Evolutionary conservation across 1,139 yeast species (phyloP).

Genomic region (Blastobotrys elegans): DNA sequence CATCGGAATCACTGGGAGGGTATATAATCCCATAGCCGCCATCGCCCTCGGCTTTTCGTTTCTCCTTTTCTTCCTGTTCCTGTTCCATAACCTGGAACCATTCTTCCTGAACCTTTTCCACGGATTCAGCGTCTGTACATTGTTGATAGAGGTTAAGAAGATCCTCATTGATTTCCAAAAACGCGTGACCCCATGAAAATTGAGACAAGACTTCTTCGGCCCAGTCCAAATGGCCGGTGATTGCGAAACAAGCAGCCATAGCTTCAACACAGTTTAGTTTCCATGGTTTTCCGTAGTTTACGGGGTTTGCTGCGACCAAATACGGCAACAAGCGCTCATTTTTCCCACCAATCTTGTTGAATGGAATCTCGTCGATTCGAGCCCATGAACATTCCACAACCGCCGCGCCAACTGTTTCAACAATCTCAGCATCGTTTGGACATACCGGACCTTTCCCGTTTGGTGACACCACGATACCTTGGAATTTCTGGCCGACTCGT

Average conservation of each 20-base stretch:
- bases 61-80: conserved; percentile 59
- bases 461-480: conserved; percentile 88
- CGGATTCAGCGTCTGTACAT: conserved; percentile 78
- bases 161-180: conserved; percentile 76
- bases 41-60: conserved; percentile 41
- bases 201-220: conserved; percentile 70
- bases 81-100: conserved; percentile 68
- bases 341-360: conserved; percentile 84
- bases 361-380: conserved; percentile 90
- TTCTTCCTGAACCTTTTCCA: conserved; percentile 64
- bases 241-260: conserved; percentile 93
- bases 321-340: conserved; percentile 86
- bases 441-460: conserved; percentile 89
- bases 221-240: conserved; percentile 88
- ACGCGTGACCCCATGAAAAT: conserved; percentile 91
- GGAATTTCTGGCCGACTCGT: conserved; percentile 86
- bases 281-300: conserved; percentile 97
- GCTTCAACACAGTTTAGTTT: conserved; percentile 95
- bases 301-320: conserved; percentile 93
- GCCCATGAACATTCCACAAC: conserved; percentile 99
- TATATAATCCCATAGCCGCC: conserved; percentile 53
- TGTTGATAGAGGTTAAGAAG: conserved; percentile 65
- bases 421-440: conserved; percentile 76
- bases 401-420: conserved; percentile 81
- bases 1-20: conserved; percentile 38